Percentiles rank a stretch among this genome's conserved stretches.
Evolutionary conservation across 495 filamentous ascomycete genomes (phyloP).

Genomic region (Physcia stellaris): DNA sequence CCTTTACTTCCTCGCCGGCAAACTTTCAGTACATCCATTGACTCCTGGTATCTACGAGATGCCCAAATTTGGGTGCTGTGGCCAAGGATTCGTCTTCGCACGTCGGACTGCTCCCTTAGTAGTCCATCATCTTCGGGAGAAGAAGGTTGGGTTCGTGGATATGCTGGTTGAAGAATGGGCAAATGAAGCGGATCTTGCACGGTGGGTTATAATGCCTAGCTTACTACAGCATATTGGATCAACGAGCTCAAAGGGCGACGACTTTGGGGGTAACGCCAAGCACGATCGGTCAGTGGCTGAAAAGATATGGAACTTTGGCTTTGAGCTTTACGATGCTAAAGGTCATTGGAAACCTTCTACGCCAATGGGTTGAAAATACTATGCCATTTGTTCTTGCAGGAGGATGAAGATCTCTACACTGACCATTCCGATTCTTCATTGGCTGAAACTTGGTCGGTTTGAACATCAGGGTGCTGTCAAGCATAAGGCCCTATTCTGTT

Average conservation of each 20-base stretch:
- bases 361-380: too few species aligned
- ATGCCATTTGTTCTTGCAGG: too few species aligned
- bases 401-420: too few species aligned
- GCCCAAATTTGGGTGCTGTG: constrained; percentile 37
- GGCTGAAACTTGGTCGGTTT: too few species aligned
- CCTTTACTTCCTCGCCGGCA: constrained; percentile 24
- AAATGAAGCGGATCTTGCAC: constrained; percentile 1
- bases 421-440: too few species aligned
- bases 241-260: constrained; percentile 1
- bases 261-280: constrained; percentile 1
- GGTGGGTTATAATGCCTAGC: background rate
- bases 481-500: too few species aligned
- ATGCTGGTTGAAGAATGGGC: constrained; percentile 2
- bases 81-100: constrained; percentile 22
- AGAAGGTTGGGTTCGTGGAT: background rate
- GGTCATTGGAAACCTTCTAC: too few species aligned
- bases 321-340: too few species aligned
- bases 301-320: too few species aligned
- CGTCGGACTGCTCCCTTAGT: background rate
- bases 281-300: too few species aligned
- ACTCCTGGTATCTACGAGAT: constrained; percentile 30
- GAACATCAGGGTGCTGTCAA: too few species aligned
- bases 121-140: background rate
- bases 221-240: constrained; percentile 2
- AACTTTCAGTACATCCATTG: constrained; percentile 23